Evolutionary conservation across 306 rosid species (phyloP), one percentile per base, ranked within the genome.

Genomic region (Begonia peltatifolia): DNA sequence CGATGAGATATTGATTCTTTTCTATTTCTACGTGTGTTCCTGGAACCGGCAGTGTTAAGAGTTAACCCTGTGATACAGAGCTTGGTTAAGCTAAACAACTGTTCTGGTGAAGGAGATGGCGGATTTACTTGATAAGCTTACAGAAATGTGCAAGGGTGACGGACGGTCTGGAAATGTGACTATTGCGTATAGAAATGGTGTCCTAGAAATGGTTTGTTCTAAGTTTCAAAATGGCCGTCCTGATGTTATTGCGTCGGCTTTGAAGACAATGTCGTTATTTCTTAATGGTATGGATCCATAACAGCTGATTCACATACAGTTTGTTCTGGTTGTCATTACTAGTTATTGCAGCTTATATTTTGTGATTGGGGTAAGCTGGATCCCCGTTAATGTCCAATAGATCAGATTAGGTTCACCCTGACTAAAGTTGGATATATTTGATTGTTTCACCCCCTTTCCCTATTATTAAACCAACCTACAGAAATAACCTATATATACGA

Each of bases 101-200:
- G 52, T 59, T 44, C 52, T 10, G 59, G 50, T 59, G 48, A 66
- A 65, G n/a, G 77, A 61, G 55, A 15, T 69, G 16, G 79, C 47
- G 16, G 61, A 51, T 42, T 68, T 59, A 52, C 64, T 86, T 14
- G 71, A 76, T 48, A 59, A 58, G 20, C 77, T 86, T 8, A 43
- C 54, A 2, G 79, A 73, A 49, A 52, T 79, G 38, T 83, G 92
- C 44, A 42, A 44, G 10, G 59, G 52, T 2, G 58, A 25, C 5
- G 52, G 64, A 36, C 81, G 72, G 35, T 73, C 81, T 10, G 82
- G 73, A 12, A 71, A 73, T 70, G 78, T 75, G 0, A 82, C 94
- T 10, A 71, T 90, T 61, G 94, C 92, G 0, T 57, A 84, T 3
- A 83, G 70, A 64, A 86, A 86, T 58, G 88, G 86, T 3, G 92